phyloP scores from a whole-genome alignment of 1,139 yeast species.

The Nakaseomyces nivariensis region DNA sequence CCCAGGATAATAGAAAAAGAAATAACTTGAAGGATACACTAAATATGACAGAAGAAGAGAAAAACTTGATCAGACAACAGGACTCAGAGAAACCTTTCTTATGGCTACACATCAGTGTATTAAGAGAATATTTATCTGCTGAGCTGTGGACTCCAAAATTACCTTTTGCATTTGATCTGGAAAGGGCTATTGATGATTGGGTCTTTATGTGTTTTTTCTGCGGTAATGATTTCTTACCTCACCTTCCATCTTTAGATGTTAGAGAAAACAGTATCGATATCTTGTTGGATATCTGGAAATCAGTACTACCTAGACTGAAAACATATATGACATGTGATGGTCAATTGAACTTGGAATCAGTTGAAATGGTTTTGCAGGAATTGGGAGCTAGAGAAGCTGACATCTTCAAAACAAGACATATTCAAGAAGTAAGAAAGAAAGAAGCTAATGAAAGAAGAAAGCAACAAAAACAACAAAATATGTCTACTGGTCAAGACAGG shows the following conservation, averaged over 20 bases:
- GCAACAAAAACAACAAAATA: conserved; percentile 34
- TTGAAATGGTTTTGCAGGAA: conserved; percentile 55
- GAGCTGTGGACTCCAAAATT: conserved; percentile 67
- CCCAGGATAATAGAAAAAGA: conserved; percentile 44
- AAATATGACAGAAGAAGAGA: conserved; percentile 53
- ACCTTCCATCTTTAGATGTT: conserved; percentile 87
- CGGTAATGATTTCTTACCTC: conserved; percentile 97
- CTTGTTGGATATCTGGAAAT: conserved; percentile 76
- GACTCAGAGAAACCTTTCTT: conserved; percentile 77
- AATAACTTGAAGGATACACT: conserved; percentile 41
- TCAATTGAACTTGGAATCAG: conserved; percentile 59
- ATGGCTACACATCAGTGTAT: conserved; percentile 84
- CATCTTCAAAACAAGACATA: conserved; percentile 64
- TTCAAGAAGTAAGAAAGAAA: conserved; percentile 55
- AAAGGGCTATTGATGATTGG: conserved; percentile 98
- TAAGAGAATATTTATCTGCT: conserved; percentile 79
- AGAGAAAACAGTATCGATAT: conserved; percentile 89
- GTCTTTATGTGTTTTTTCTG: conserved; percentile 97
- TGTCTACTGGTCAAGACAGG: conserved; percentile 57
- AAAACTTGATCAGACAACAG: conserved; percentile 40
- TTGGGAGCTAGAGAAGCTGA: conserved; percentile 69
- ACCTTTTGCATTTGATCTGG: conserved; percentile 73
- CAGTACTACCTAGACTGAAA: conserved; percentile 51
- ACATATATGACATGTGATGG: conserved; percentile 91
- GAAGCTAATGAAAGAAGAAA: conserved; percentile 56